Conservation (phyloP, 2,329 filamentous ascomycete species). For the Tympanopsis confertula region DNA sequence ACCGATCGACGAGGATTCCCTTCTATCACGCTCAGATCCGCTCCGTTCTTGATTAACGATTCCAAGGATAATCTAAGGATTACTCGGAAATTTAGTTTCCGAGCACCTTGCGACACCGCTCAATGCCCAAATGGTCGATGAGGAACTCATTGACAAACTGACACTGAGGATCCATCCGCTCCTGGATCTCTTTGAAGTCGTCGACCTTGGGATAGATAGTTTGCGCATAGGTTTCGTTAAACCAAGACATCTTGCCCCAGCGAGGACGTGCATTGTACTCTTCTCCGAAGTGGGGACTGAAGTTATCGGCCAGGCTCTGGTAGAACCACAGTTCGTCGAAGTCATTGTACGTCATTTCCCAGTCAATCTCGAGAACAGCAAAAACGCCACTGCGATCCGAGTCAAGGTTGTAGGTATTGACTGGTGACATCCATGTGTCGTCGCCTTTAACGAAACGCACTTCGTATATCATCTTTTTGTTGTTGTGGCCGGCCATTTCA, state of each 20-base stretch:
- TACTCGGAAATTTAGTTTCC: background rate
- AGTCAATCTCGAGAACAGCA: constrained; percentile 7
- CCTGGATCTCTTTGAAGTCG: constrained; percentile 7
- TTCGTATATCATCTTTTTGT: constrained; percentile 8
- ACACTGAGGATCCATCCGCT: constrained; percentile 8
- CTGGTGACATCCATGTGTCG: constrained; percentile 9
- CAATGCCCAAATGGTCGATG: constrained; percentile 7
- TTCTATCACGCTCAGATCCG: too few relatives aligned
- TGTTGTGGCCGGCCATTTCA: constrained; percentile 6
- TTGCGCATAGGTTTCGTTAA: constrained; percentile 5
- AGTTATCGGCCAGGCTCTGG: constrained; percentile 6
- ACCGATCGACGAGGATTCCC: too few relatives aligned
- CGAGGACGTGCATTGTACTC: constrained; percentile 7
- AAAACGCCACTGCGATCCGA: constrained; percentile 7
- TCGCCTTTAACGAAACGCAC: constrained; percentile 8
- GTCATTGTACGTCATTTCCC: constrained; percentile 8
- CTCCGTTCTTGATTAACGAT: background rate
- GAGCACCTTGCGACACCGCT: background rate
- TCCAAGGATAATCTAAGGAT: background rate
- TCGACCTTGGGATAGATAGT: constrained; percentile 7
- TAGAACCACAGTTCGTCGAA: constrained; percentile 7
- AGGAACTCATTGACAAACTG: constrained; percentile 10
- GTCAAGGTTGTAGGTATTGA: constrained; percentile 8
- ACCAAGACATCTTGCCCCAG: constrained; percentile 9
- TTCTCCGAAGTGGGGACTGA: constrained; percentile 6